Evolutionary conservation across 192 early-diverging fungal genomes (phyloP).

Genomic region (Podila clonocystis): DNA sequence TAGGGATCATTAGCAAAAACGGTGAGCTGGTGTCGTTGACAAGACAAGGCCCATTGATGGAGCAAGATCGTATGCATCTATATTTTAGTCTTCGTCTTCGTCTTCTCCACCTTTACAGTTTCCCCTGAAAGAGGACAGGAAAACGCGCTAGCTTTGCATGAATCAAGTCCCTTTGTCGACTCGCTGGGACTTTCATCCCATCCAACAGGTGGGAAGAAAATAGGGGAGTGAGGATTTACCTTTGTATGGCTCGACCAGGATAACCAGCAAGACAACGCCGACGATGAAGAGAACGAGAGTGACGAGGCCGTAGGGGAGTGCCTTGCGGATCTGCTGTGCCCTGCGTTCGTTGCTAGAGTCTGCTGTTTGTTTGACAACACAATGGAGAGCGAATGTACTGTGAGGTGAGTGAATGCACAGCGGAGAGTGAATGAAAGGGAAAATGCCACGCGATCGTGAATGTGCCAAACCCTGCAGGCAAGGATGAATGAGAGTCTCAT

Average conservation of each 20-base stretch:
- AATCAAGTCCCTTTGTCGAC: too few species aligned
- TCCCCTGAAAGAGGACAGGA: too few species aligned
- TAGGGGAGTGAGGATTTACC: not conserved
- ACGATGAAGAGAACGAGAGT: constrained; percentile 39
- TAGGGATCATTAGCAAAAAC: not conserved
- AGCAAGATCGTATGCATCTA: too few species aligned
- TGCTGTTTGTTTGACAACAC: constrained; percentile 2
- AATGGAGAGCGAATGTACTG: not conserved
- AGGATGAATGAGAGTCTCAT: not conserved
- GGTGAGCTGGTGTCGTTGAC: not conserved
- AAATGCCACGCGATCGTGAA: not conserved
- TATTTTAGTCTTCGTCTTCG: too few species aligned
- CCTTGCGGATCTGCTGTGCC: constrained; percentile 6
- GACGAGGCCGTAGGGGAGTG: constrained; percentile 33
- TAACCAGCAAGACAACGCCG: constrained; percentile 25
- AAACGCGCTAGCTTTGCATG: too few species aligned
- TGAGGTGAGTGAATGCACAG: not conserved
- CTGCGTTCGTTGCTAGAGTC: constrained; percentile 3
- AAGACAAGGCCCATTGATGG: too few species aligned
- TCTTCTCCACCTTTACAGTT: too few species aligned
- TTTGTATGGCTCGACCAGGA: constrained; percentile 33
- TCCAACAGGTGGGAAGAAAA: not conserved
- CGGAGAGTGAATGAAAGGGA: constrained; percentile 4
- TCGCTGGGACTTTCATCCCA: too few species aligned
- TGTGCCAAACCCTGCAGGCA: not conserved